These are phyloP conservation scores for Blastocystis sp. DNA, from an alignment of 352 stramenopile species.

Conservation along the genomic window DNA sequence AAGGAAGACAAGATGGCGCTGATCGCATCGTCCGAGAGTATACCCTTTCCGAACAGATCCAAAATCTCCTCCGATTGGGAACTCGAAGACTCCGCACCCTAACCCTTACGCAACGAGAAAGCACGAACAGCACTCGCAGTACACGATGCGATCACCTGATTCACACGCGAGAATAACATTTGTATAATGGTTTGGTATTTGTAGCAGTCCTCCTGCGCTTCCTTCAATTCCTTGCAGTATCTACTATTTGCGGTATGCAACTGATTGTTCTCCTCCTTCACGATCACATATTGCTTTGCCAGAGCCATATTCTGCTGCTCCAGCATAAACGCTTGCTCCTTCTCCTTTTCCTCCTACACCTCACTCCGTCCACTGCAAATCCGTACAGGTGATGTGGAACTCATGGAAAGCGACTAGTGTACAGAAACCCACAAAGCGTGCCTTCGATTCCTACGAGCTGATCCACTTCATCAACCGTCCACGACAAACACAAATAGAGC, in stretches of 20 bases:
- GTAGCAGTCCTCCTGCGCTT: conserved; percentile 33
- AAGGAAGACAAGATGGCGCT: not conserved
- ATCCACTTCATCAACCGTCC: not conserved
- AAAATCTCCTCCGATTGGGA: not conserved
- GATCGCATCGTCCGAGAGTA: conserved; percentile 22
- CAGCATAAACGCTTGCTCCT: conserved; percentile 66
- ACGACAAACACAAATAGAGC: conserved; percentile 3
- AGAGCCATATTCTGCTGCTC: conserved; percentile 69
- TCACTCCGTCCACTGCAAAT: not conserved
- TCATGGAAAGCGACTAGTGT: not conserved
- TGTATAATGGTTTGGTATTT: conserved; percentile 46
- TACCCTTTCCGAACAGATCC: conserved; percentile 5
- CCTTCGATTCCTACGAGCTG: not conserved
- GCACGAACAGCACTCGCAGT: not conserved
- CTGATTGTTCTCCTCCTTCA: conserved; percentile 32
- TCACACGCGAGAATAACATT: conserved; percentile 60
- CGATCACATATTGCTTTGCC: conserved; percentile 47
- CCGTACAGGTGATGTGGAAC: conserved; percentile 38
- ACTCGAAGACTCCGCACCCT: not conserved
- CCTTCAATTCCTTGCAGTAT: conserved; percentile 18
- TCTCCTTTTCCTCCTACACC: conserved; percentile 34
- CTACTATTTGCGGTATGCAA: conserved; percentile 15
- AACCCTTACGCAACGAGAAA: not conserved
- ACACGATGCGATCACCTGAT: conserved; percentile 1
- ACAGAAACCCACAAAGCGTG: not conserved